Evolutionary conservation across 208 protist species (phyloP).

Genomic region (Herpetomonas tarakana): DNA sequence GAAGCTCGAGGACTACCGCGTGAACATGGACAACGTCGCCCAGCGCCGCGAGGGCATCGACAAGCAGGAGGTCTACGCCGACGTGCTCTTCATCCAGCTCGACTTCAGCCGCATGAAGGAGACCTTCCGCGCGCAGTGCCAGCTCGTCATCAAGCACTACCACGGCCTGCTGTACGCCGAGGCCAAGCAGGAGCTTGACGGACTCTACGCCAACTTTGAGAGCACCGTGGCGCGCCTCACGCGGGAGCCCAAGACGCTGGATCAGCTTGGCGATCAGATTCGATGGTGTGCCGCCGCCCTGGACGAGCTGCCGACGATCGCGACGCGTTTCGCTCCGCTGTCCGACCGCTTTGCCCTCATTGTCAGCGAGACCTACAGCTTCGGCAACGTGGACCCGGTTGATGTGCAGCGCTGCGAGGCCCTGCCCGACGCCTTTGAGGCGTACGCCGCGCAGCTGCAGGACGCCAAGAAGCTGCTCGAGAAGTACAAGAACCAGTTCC

Average conservation of each 20-base stretch:
- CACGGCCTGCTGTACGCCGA: constrained; percentile 93
- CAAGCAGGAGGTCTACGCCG: constrained; percentile 94
- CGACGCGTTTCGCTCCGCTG: constrained; percentile 91
- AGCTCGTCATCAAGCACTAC: constrained; percentile 95
- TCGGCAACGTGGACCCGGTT: constrained; percentile 55
- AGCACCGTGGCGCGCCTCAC: constrained; percentile 72
- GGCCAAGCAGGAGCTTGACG: constrained; percentile 89
- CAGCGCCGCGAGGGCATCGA: constrained; percentile 93
- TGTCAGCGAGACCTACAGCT: constrained; percentile 87
- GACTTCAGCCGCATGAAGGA: constrained; percentile 97
- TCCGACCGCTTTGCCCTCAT: constrained; percentile 94
- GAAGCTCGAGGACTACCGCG: constrained; percentile 93
- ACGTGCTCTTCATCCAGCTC: constrained; percentile 95
- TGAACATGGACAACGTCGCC: constrained; percentile 94
- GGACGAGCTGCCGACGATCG: constrained; percentile 74
- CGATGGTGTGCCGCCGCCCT: constrained; percentile 75
- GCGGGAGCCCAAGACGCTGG: constrained; percentile 89
- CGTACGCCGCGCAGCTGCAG: constrained; percentile 83
- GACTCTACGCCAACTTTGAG: constrained; percentile 87
- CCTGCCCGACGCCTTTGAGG: constrained; percentile 83
- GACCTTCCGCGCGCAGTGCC: constrained; percentile 94
- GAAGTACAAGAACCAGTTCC: constrained; percentile 95
- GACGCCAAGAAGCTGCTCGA: constrained; percentile 87
- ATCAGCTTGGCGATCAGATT: constrained; percentile 93
- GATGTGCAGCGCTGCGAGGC: constrained; percentile 88